phyloP scores from a whole-genome alignment of 2,329 filamentous ascomycete genomes.

The Verticillium zaregamsianum region DNA sequence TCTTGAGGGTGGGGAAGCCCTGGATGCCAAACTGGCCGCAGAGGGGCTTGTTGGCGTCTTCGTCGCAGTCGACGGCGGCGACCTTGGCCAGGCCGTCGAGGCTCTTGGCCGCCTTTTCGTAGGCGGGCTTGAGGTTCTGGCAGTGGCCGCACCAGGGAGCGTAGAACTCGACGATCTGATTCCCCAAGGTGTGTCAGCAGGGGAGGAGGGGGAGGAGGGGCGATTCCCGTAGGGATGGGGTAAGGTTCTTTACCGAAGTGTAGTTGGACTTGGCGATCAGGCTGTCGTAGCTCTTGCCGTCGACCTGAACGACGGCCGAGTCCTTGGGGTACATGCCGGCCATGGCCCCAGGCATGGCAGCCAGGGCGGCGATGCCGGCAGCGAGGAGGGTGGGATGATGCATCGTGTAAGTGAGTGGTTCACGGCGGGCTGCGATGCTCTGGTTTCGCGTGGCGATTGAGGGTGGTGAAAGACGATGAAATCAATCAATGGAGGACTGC shows the following conservation, averaged over 20 bases:
- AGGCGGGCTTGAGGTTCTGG: slow-evolving; percentile 90
- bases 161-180: slow-evolving; percentile 75
- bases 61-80: slow-evolving; percentile 91
- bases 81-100: slow-evolving; percentile 92
- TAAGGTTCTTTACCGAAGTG: slow-evolving; percentile 63
- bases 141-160: slow-evolving; percentile 98
- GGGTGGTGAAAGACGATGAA: slow-evolving; percentile 4
- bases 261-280: slow-evolving; percentile 87
- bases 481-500: slow-evolving; percentile 8
- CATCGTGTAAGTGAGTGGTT: slow-evolving; percentile 34
- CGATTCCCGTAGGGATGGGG: background rate
- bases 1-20: slow-evolving; percentile 95
- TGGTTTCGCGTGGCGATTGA: slow-evolving; percentile 3
- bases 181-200: no score
- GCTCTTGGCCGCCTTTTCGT: slow-evolving; percentile 87
- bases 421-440: background rate
- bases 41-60: slow-evolving; percentile 84
- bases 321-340: slow-evolving; percentile 79
- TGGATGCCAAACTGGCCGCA: slow-evolving; percentile 83
- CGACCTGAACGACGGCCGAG: slow-evolving; percentile 82
- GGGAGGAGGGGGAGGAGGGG: background rate
- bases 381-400: slow-evolving; percentile 48
- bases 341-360: slow-evolving; percentile 59
- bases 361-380: slow-evolving; percentile 57
- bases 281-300: slow-evolving; percentile 72